Evolutionary conservation across 441 rosid species (phyloP), one percentile per base, ranked within the genome.

Genomic region (Raphanus hybrid): DNA sequence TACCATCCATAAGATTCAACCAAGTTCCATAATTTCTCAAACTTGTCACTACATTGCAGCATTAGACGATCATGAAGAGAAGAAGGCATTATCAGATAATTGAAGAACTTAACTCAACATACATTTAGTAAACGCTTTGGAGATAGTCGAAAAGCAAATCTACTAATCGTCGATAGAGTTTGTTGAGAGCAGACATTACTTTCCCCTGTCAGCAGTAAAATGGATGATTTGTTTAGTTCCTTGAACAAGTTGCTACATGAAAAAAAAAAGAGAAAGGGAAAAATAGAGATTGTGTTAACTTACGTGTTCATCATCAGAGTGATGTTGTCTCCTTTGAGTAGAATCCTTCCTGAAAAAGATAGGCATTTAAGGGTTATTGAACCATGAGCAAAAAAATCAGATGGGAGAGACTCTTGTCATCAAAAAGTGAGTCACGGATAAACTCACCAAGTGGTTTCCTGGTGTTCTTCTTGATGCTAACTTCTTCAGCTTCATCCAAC

Each of bases 301-400:
- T 85, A 94, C 92, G 92, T 75, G 85, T 83, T 94, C 98, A 92
- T 91, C 95, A 91, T 94, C 79, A 91, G 87, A 14, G 97, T 91
- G 55, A 90, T 91, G 84, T 91, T 91, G 83, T 94, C 97, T 75
- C 94, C 97, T 84, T 90, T 91, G 11, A 92, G 91, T 70, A 94
- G 82, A 73, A 92, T 91, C 86, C 97, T 84, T 76, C 97, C 98
- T 92, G 92, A 0, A 54, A 54, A 23, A 68, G 39, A 18, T 11
- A 35, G 39, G 4, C 26, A 58, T 76, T 26, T 0, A 43, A 3
- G 76, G 71, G 69, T 58, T 27, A 63, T 34, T 1, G 1, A 27
- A 60, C 55, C 45, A 73, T 37, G 6, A 70, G n/a, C 39, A 73
- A 50, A 26, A 45, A 35, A 15, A 10, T 35, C 48, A 68, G 61